Conservation (phyloP, 2,329 filamentous ascomycete species). For the Stenocarpella maydis region DNA sequence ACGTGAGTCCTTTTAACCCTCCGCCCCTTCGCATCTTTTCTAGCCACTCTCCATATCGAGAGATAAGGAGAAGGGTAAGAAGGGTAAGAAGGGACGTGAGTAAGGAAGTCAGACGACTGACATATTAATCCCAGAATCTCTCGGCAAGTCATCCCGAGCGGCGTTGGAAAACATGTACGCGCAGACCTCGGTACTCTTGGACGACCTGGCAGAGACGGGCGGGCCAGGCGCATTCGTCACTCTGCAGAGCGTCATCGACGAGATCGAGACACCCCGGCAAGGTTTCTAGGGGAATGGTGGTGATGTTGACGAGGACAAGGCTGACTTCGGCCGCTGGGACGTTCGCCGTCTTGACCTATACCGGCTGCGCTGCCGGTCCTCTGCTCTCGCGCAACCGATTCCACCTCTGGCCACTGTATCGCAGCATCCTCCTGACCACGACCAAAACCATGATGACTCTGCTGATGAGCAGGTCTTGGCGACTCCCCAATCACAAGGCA, state of each 20-base stretch:
- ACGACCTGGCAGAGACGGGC: constrained; percentile 80
- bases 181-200: constrained; percentile 86
- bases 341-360: neutral
- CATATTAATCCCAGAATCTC: constrained; percentile 67
- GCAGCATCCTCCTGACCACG: neutral
- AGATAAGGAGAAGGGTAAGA: neutral
- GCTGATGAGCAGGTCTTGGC: neutral
- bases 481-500: neutral
- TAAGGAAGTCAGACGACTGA: constrained; percentile 33
- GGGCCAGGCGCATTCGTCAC: constrained; percentile 85
- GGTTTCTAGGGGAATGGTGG: constrained; percentile 41
- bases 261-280: constrained; percentile 51
- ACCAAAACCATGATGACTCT: neutral
- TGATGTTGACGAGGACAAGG: no score
- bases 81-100: neutral
- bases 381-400: neutral
- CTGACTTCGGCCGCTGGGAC: neutral
- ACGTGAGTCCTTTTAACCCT: constrained; percentile 60
- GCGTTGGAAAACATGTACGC: constrained; percentile 86
- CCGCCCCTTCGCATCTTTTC: neutral
- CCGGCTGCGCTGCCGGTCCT: no score
- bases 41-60: neutral
- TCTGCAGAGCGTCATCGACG: constrained; percentile 57
- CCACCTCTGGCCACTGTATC: neutral
- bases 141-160: constrained; percentile 88